Base-by-base conservation (phyloP, 805 yeast genomes). In the Ogataea dorogensis region DNA sequence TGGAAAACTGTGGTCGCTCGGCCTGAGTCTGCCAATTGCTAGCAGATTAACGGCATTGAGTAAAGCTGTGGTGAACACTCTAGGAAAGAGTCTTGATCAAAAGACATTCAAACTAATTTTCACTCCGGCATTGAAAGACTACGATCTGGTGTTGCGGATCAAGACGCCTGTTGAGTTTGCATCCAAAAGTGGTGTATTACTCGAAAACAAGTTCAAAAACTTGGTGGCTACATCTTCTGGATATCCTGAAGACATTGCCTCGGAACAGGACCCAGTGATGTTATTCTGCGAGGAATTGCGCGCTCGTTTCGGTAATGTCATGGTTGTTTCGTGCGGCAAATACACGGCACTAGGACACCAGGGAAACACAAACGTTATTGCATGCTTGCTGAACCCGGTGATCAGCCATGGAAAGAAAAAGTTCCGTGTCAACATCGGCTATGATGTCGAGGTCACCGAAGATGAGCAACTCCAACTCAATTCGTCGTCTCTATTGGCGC, bases 1-100 rank as follows among this genome's bases (percentile, higher is more conserved):
- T 9, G 98, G 98, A 28, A 77, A 78, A 30, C 57, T 86, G 41
- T 93, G 96, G 91, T 54, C 67, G 3, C 49, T 51, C 21, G 50
- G 50, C 14, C 52, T 71, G 25, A 65, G 75, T 2, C 66, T 84
- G 37, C 89, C 96, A 7, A 80, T 89, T 39, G 88, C 95, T 4
- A 73, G 89, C 9, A 78, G 99, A 63, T 64, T 91, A 43, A 91
- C 98, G 0, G 89, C 94, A 0, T 70, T 93, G 42, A 75, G 96
- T 2, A 76, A 86, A 46, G 89, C 83, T 18, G 89, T 91, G 0
- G 61, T 76, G 25, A 70, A 71, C 13, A 56, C 83, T 38, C 58
- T 80, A 14, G 25, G 44, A 2, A 49, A 44, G 18, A 68, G 68
- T 34, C 32, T 55, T 21, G 44, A 43, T 36, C 43, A 40, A 25